Evolutionary conservation across 2,329 filamentous ascomycete species (phyloP), one percentile per base, ranked within the genome.

Genomic region (Ceratocystis eucalypticola): DNA sequence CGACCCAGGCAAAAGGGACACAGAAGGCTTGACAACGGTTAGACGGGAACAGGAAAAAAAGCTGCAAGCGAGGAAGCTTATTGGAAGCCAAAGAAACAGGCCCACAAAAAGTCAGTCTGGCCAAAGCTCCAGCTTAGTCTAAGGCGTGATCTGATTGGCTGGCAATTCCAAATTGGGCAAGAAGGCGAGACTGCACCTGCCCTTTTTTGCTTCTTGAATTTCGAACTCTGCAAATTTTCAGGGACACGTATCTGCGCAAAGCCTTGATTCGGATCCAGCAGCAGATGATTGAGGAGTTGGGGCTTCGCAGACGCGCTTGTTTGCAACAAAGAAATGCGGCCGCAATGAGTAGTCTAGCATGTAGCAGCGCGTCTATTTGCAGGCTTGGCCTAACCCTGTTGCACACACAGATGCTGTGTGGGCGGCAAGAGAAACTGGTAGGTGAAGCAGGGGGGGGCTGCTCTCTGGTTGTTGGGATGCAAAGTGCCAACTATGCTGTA

Each of bases 81-180:
- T 33, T 57, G 53, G 53, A 30, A 57, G 53, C 53, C n/a, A 22
- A 50, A n/a, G 48, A 20, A 50, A 10, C 48, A 50, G 22, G 22
- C 7, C n/a, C 17, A 48, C 20, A 48, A 50, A 57, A 57, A 55
- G 28, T 10, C 50, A 12, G 28, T 25, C 1, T 57, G 53, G 53
- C 30, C 53, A 57, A 57, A 57, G 53, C 53, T 57, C 53, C 53
- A 5, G 28, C 17, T 28, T 15, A 17, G 22, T 6, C 53, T 3
- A 28, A 25, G 22, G 10, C 22, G 53, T 28, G 20, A 30, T 30
- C n/a, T 57, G 25, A 57, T 57, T 57, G 53, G 53, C 15, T 28
- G 25, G 28, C 28, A 33, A 28, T 57, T 57, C 53, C 53, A 57
- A 33, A 57, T 57, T 57, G 53, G 53, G 53, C 53, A 57, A 57